Percentiles rank a stretch among this genome's conserved stretches.
These are phyloP conservation scores for Penicillium sp. DNA, from an alignment of 2,329 filamentous ascomycete genomes.

Conservation along the genomic window DNA sequence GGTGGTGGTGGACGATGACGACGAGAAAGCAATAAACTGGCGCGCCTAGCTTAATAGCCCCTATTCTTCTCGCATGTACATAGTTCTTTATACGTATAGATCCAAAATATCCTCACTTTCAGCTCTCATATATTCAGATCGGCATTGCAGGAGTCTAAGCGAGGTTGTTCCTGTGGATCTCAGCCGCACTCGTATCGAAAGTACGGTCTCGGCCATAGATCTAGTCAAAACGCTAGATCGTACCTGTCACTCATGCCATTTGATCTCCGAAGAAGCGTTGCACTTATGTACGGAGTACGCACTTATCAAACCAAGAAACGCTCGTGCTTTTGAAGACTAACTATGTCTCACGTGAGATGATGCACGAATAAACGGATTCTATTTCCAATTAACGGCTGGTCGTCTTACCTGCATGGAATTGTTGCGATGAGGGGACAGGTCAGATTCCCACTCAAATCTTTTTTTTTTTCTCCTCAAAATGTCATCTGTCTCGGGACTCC, in stretches of 20 bases:
- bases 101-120: background rate
- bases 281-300: background rate
- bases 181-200: background rate
- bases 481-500: background rate
- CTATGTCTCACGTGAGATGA: background rate
- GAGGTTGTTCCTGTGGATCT: background rate
- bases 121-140: background rate
- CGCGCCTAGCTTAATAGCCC: slow-evolving; percentile 6
- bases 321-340: background rate
- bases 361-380: background rate
- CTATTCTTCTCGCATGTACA: background rate
- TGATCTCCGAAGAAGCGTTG: background rate
- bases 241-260: no score
- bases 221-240: no score
- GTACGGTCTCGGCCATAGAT: background rate
- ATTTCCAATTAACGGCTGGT: background rate
- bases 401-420: background rate
- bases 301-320: background rate
- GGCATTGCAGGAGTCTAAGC: background rate
- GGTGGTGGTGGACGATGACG: slow-evolving; percentile 68
- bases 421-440: background rate
- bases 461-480: background rate
- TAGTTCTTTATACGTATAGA: background rate
- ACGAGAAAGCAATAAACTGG: slow-evolving; percentile 24
- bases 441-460: background rate